Evolutionary conservation across 805 yeast species (phyloP).

Genomic region (Brettanomyces anomalus): DNA sequence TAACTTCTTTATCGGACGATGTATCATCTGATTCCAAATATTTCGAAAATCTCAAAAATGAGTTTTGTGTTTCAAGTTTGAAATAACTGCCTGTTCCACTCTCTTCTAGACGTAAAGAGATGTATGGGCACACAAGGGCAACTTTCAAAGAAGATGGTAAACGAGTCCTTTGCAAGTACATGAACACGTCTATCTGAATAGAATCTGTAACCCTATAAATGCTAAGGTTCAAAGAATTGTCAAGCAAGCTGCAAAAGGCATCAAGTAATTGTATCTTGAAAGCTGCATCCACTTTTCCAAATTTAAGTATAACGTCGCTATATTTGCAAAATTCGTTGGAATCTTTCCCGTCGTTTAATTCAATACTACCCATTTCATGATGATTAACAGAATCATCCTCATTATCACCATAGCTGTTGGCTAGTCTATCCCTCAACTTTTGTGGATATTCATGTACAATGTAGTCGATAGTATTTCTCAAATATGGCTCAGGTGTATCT

Average conservation of each 20-base stretch:
- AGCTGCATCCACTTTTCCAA: conserved; percentile 41
- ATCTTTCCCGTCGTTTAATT: conserved; percentile 2
- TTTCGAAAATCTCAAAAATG: conserved; percentile 26
- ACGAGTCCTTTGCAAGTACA: conserved; percentile 22
- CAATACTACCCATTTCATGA: not conserved
- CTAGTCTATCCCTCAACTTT: conserved; percentile 11
- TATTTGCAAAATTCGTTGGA: conserved; percentile 36
- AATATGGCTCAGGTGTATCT: conserved; percentile 50
- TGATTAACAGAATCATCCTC: conserved; percentile 2
- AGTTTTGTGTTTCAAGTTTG: conserved; percentile 26
- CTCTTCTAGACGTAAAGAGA: conserved; percentile 21
- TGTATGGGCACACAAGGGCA: conserved; percentile 38
- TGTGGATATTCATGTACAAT: conserved; percentile 28
- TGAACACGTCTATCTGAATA: conserved; percentile 52
- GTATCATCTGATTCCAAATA: conserved; percentile 6
- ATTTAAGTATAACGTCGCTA: conserved; percentile 44
- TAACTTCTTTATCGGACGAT: conserved; percentile 3
- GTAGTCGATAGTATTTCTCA: conserved; percentile 35
- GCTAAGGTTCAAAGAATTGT: conserved; percentile 31
- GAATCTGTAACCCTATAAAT: conserved; percentile 49
- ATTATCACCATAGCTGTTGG: conserved; percentile 1
- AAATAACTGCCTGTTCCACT: conserved; percentile 17
- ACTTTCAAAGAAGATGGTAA: conserved; percentile 10
- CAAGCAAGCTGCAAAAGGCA: conserved; percentile 22
- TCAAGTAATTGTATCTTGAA: conserved; percentile 31